phyloP scores from a whole-genome alignment of 768 basidiomycete genomes.

The Leccinum longicurvipes region DNA sequence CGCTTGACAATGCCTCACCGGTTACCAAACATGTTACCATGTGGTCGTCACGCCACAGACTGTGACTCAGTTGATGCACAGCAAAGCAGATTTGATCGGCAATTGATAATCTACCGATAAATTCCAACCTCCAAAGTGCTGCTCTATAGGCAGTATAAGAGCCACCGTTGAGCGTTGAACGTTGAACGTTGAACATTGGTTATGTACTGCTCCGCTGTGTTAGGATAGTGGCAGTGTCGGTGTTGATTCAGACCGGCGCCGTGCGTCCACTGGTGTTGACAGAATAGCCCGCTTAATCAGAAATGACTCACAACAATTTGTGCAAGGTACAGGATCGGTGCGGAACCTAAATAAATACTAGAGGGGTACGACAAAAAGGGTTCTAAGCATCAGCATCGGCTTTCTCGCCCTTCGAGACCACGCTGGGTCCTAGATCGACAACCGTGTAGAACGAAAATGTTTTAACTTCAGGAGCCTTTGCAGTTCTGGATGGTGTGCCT shows the following conservation, averaged over 20 bases:
- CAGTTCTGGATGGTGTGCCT: constrained; percentile 40
- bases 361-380: background rate
- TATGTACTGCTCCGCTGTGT: too few relatives aligned
- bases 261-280: background rate
- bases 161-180: background rate
- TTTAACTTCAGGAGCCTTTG: constrained; percentile 68
- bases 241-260: background rate
- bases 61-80: background rate
- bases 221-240: background rate
- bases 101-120: background rate
- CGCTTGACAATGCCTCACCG: background rate
- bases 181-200: background rate
- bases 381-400: constrained; percentile 18
- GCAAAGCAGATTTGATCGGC: background rate
- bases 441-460: constrained; percentile 89
- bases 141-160: background rate
- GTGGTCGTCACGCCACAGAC: background rate
- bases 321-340: background rate
- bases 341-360: background rate
- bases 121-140: background rate
- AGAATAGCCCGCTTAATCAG: too few relatives aligned
- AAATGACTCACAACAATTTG: background rate
- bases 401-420: constrained; percentile 56
- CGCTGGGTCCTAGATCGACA: constrained; percentile 72
- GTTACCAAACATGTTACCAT: background rate